Base-by-base conservation (phyloP, 2,329 filamentous ascomycete genomes). In the Sclerotinia borealis region DNA sequence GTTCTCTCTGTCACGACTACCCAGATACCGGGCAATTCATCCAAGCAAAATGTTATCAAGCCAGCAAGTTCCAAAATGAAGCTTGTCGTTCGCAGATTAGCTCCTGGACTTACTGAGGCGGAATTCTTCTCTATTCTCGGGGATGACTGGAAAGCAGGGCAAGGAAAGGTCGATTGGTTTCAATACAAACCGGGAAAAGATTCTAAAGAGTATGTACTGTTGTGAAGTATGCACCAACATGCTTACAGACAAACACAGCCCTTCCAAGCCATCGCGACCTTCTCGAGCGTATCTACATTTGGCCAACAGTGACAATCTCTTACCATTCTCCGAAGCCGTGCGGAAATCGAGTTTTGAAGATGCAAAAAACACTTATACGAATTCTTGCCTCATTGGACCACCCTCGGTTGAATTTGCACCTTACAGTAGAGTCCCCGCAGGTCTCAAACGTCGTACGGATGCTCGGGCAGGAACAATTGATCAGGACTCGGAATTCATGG, bases 401-500 rank as follows among this genome's bases (percentile, higher is more conserved):
- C 93, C 95, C 0, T 83, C 84, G 6, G 80, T 97, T 55, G 93
- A 96, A 72, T 91, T 91, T 71, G 86, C 93, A 22, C 85, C 89
- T 1, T 96, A 93, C 77, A 91, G 91, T 68, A 93, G 93, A 71
- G 84, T 92, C 1, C 92, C 93, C 1, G 85, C 85, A 64, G 84
- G 82, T 41, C 48, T 52, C 17, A 91, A 91, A 74, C 85, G 85
- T 56, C 87, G 92, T 39, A 85, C 86, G 61, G 95, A 99, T 79
- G 86, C 87, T 60, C 87, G 93, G 17, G 91, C 96, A 75, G 95
- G 93, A 60, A 96, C 92, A 3, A 98, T 99, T 69, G 95, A 99
- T 71, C 92, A 96, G 74, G 95, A 99, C 72, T 87, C 91, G 0
- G 95, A 98, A 70, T 99, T 97, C 71, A 96, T 97, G 79, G 86